Evolutionary conservation across 345 rosid genomes (phyloP), one percentile per base, ranked within the genome.

Genomic region (Moricandia moricandioides): DNA sequence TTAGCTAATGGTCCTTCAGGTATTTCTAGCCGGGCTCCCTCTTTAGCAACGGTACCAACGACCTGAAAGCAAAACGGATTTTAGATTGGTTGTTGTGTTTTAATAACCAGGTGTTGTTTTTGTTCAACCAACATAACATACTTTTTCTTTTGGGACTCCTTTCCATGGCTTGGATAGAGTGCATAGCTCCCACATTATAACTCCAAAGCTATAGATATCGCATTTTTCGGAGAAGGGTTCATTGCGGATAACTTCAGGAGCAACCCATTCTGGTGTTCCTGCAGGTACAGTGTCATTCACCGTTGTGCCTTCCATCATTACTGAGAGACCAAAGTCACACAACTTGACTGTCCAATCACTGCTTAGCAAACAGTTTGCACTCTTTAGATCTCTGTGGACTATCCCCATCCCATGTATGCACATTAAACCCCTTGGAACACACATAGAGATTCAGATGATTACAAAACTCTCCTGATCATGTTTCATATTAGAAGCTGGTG

Each of bases 211-310:
- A 83, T 88, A 94, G 77, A 94, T 91, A 72, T 94, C 98, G 7
- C 91, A 87, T 80, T 94, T 94, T 78, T 90, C 95, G 1, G 95
- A 83, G 79, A 90, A 85, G 26, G 86, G 86, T 40, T 89, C 94
- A 29, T 84, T 89, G 3, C 93, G 89, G 57, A 86, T 83, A 30
- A 91, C 92, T 74, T 94, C 97, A 21, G 98, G 98, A 69, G 95
- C 98, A 90, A 94, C 87, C 91, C 92, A 94, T 75, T 88, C 88
- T 4, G 95, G 97, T 37, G 96, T 91, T 82, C 98, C 98, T 5
- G 93, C 96, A 65, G 95, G 83, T 45, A 87, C 83, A 16, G 80
- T 72, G 73, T 85, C 89, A 66, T 82, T 78, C 76, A 84, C 80
- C 62, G 86, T 79, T 8, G 49, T 62, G 18, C 81, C 86, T 6